Percentiles rank a stretch among this genome's conserved stretches.
phyloP scores from a whole-genome alignment of 306 rosid species.

The Corylus heterophylla region DNA sequence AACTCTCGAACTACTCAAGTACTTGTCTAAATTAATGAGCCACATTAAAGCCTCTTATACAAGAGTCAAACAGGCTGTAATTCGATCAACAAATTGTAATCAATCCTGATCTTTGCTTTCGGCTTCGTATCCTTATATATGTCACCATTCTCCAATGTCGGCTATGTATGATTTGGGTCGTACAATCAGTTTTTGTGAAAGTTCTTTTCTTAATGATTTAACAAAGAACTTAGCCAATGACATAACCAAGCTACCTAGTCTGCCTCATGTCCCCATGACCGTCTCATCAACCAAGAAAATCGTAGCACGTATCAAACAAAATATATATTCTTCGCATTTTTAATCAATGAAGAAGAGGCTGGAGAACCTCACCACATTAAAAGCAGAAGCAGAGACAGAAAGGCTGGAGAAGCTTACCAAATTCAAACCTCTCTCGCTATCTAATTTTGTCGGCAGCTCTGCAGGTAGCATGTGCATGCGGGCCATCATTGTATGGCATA shows the following conservation, averaged over 20 bases:
- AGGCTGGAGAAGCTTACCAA: not conserved
- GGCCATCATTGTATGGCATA: constrained; percentile 18
- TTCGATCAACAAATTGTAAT: too few species aligned
- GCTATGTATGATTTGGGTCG: not conserved
- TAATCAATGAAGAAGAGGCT: not conserved
- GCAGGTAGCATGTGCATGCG: constrained; percentile 26
- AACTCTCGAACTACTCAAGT: too few species aligned
- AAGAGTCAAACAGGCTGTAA: too few species aligned
- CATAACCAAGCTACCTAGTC: not conserved
- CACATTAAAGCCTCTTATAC: too few species aligned
- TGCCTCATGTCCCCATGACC: too few species aligned
- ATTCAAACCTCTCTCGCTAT: not conserved
- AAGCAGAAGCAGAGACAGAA: not conserved
- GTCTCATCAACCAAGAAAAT: not conserved
- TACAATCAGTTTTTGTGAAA: not conserved
- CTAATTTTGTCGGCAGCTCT: constrained; percentile 40
- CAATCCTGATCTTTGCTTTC: too few species aligned
- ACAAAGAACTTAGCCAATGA: not conserved
- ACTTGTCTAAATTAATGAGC: too few species aligned
- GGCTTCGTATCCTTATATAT: not conserved
- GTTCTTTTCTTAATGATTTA: not conserved
- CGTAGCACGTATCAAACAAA: not conserved
- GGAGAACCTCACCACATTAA: not conserved
- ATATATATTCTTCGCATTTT: not conserved
- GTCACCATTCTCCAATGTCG: not conserved